Percentiles rank a stretch among this genome's conserved stretches.
These are phyloP conservation scores for Lophiostoma macrostomum DNA, from an alignment of 495 filamentous ascomycete species.

Conservation along the genomic window DNA sequence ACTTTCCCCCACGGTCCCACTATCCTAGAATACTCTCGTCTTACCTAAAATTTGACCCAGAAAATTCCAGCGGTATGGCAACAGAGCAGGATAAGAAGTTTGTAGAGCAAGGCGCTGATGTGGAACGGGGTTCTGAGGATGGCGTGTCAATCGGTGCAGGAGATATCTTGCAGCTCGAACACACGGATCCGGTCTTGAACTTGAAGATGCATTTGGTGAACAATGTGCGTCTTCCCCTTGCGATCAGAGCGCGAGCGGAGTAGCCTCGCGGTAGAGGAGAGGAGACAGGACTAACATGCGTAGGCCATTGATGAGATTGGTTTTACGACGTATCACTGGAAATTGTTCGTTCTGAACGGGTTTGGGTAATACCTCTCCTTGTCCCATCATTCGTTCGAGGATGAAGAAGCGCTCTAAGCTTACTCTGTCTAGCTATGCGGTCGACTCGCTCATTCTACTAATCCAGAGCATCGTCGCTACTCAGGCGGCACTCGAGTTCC, in stretches of 20 bases:
- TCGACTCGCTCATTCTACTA: slow-evolving; percentile 66
- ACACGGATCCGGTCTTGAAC: slow-evolving; percentile 61
- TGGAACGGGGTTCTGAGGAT: slow-evolving; percentile 7
- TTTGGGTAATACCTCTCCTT: slow-evolving; percentile 52
- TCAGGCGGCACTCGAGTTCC: slow-evolving; percentile 58
- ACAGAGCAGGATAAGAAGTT: neutral
- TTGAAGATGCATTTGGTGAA: slow-evolving; percentile 70
- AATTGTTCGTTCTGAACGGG: slow-evolving; percentile 64
- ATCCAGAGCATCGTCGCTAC: slow-evolving; percentile 63
- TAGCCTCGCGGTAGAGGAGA: neutral
- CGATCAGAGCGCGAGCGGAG: neutral
- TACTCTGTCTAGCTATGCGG: slow-evolving; percentile 53
- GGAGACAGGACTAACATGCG: neutral
- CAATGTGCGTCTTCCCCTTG: slow-evolving; percentile 50
- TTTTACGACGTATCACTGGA: slow-evolving; percentile 65
- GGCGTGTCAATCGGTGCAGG: slow-evolving; percentile 24
- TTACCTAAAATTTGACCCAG: no score
- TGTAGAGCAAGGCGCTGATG: neutral
- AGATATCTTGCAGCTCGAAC: slow-evolving; percentile 38
- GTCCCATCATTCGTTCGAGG: neutral
- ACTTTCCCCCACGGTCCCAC: no score
- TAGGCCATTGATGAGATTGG: slow-evolving; percentile 73
- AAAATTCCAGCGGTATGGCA: no score
- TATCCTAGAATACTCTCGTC: no score
- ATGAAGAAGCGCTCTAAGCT: neutral